Percentiles rank a stretch among this genome's conserved stretches.
Evolutionary conservation across 108 stramenopile species (phyloP).

Genomic region (Cyclotella baltica): DNA sequence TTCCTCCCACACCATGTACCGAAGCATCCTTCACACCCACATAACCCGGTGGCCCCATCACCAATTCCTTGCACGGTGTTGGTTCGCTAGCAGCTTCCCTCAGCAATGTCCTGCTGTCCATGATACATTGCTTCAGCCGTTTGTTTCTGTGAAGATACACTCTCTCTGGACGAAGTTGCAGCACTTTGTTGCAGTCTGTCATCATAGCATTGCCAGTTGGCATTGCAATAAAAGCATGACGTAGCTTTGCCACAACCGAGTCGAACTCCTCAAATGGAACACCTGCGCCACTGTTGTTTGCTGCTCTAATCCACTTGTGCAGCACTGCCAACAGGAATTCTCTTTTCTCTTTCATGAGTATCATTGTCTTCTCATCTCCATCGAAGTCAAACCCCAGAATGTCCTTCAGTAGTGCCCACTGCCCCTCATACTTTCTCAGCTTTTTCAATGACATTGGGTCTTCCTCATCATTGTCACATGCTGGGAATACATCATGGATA

Average conservation of each 20-base stretch:
- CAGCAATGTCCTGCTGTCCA: neutral
- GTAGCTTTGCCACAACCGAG: conserved; percentile 1
- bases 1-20: too few species aligned
- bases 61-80: neutral
- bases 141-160: neutral
- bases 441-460: conserved; percentile 48
- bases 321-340: neutral
- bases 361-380: too few species aligned
- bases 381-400: conserved; percentile 3
- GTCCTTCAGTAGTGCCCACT: too few species aligned
- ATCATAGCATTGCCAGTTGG: neutral
- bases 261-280: conserved; percentile 14
- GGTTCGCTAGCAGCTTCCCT: neutral
- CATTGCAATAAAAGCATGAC: conserved; percentile 17
- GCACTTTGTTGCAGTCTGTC: neutral
- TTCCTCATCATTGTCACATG: neutral
- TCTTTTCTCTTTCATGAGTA: too few species aligned
- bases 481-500: conserved; percentile 32
- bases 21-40: conserved; percentile 2
- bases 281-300: neutral
- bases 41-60: neutral
- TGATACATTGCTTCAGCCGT: neutral
- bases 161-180: neutral
- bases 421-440: conserved; percentile 3
- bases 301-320: conserved; percentile 1